Evolutionary conservation across 257 asterid species (phyloP).

Genomic region (Striga asiatica): DNA sequence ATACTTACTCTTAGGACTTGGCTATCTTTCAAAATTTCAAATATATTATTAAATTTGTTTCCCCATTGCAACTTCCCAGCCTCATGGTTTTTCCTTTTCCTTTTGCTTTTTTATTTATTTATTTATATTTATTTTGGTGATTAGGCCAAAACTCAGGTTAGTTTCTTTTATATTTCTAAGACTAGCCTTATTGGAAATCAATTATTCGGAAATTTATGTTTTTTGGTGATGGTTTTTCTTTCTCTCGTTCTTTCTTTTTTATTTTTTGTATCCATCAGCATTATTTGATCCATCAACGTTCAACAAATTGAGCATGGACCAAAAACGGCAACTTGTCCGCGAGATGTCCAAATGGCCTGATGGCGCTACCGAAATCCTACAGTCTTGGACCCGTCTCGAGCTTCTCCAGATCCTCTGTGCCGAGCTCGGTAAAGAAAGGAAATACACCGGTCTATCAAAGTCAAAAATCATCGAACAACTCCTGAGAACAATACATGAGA

Average conservation of each 20-base stretch:
- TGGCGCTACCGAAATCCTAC: slow-evolving; percentile 45
- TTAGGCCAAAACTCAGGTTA: no score
- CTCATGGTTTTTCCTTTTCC: no score
- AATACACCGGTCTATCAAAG: slow-evolving; percentile 57
- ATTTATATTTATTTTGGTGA: no score
- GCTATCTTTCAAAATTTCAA: no score
- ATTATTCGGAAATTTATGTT: neutral
- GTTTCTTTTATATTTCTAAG: no score
- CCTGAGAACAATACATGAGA: slow-evolving; percentile 35
- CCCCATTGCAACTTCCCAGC: no score
- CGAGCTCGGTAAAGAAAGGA: slow-evolving; percentile 68
- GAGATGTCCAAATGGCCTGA: slow-evolving; percentile 58
- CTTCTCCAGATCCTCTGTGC: slow-evolving; percentile 57
- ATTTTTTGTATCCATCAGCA: slow-evolving; percentile 36
- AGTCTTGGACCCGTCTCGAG: slow-evolving; percentile 58
- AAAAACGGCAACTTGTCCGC: slow-evolving; percentile 48
- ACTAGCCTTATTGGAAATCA: no score
- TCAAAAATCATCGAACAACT: slow-evolving; percentile 54
- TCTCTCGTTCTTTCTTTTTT: neutral
- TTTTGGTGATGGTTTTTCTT: neutral
- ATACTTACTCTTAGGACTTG: no score
- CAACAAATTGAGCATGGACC: slow-evolving; percentile 58
- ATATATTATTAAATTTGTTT: no score
- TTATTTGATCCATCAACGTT: slow-evolving; percentile 38
- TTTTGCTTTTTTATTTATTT: no score